Evolutionary conservation across 495 filamentous ascomycete genomes (phyloP).

Genomic region (Daldinia concentrica): DNA sequence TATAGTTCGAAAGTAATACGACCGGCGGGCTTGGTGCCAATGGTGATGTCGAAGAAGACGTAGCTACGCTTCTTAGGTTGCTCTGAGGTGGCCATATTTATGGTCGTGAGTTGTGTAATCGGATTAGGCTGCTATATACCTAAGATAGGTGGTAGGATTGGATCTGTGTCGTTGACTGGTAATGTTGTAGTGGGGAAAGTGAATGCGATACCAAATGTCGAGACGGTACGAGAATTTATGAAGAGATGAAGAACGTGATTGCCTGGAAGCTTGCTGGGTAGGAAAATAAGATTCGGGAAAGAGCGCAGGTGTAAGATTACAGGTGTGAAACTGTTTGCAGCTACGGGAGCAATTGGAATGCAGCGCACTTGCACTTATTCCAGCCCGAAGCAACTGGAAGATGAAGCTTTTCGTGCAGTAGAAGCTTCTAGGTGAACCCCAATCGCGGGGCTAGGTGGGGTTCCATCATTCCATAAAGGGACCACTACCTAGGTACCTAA

Average conservation of each 20-base stretch:
- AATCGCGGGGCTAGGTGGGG: conserved; percentile 40
- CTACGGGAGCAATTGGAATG: conserved; percentile 34
- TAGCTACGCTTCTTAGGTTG: conserved; percentile 66
- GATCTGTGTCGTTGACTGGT: conserved; percentile 1
- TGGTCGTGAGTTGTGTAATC: neutral
- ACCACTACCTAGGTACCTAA: too few species aligned
- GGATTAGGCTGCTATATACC: neutral
- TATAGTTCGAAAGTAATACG: conserved; percentile 87
- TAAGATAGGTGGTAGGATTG: neutral
- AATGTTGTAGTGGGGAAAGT: neutral
- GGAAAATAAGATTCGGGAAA: neutral
- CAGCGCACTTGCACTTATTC: conserved; percentile 12
- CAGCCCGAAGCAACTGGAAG: conserved; percentile 20
- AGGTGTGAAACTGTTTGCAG: conserved; percentile 19
- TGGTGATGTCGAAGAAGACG: conserved; percentile 90
- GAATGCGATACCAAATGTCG: neutral
- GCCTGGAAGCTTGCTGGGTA: neutral
- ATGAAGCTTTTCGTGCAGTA: conserved; percentile 37
- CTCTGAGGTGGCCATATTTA: conserved; percentile 49
- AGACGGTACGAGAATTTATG: neutral
- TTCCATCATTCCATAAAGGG: conserved; percentile 14
- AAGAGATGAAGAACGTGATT: neutral
- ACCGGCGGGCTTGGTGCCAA: conserved; percentile 73
- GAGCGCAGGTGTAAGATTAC: neutral
- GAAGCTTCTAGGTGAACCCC: conserved; percentile 44